Evolutionary conservation across 129 eudicot genomes (phyloP).

Genomic region (Gnaphalium uliginosum): DNA sequence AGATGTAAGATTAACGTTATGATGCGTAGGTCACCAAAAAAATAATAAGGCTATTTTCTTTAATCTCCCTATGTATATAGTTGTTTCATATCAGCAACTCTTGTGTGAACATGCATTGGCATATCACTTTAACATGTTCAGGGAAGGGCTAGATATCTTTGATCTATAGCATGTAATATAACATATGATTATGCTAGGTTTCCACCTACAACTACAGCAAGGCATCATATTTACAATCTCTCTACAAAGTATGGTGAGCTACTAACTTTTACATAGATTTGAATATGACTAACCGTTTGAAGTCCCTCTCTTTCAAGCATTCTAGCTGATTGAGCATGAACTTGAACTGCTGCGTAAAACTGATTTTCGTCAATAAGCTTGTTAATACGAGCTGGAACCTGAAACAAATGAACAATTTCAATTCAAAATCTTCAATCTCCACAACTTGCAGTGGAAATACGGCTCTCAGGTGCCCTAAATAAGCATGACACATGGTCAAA

Average conservation of each 20-base stretch:
- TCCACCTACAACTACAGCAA: conserved; percentile 13
- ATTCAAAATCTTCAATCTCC: conserved; percentile 12
- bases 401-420: conserved; percentile 26
- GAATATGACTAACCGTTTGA: conserved; percentile 69
- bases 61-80: background rate
- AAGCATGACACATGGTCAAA: conserved; percentile 2
- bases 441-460: background rate
- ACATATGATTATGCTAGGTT: background rate
- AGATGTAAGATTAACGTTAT: conserved; percentile 12
- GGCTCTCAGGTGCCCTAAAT: background rate
- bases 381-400: conserved; percentile 96
- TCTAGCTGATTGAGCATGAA: conserved; percentile 88
- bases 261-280: conserved; percentile 6
- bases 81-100: background rate
- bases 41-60: conserved; percentile 6
- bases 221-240: conserved; percentile 19
- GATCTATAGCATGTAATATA: conserved; percentile 13
- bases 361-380: conserved; percentile 90
- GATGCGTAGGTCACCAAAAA: conserved; percentile 19
- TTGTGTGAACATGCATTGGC: background rate
- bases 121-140: background rate
- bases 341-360: conserved; percentile 87
- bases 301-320: conserved; percentile 99
- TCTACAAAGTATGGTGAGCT: conserved; percentile 17
- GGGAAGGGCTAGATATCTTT: background rate